These are phyloP conservation scores for Cryptococcus neoformans DNA, from an alignment of 1,284 basidiomycete genomes.

Conservation along the genomic window DNA sequence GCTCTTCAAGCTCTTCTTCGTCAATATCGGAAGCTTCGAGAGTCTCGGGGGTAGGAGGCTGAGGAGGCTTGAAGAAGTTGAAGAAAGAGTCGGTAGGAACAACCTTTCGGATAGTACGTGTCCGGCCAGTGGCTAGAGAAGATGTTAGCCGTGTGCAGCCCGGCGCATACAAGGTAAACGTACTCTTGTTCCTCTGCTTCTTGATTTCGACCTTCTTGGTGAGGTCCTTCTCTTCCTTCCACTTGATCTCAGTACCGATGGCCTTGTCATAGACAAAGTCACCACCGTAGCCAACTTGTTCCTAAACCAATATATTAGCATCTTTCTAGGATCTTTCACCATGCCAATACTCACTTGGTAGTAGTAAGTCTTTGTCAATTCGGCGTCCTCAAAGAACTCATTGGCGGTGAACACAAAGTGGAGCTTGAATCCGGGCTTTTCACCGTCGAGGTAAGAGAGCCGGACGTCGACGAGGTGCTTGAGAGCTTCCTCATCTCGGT, in stretches of 20 bases:
- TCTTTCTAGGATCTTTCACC: neutral
- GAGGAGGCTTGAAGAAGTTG: conserved; percentile 93
- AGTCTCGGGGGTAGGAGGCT: conserved; percentile 65
- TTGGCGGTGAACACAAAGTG: conserved; percentile 78
- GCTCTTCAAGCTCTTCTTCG: conserved; percentile 81
- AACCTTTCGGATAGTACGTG: conserved; percentile 84
- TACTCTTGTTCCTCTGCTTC: conserved; percentile 99
- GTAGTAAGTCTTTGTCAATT: conserved; percentile 89
- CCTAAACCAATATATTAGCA: conserved; percentile 35
- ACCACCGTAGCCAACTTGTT: conserved; percentile 87
- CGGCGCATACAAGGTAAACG: conserved; percentile 32
- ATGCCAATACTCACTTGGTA: conserved; percentile 62
- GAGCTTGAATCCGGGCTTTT: conserved; percentile 87
- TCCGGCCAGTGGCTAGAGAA: conserved; percentile 78
- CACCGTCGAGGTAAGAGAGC: conserved; percentile 61
- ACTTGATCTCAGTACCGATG: conserved; percentile 84
- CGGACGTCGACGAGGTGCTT: conserved; percentile 67
- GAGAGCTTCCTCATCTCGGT: conserved; percentile 74
- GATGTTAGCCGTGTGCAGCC: neutral
- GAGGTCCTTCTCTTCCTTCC: conserved; percentile 98
- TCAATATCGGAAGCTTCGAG: conserved; percentile 73
- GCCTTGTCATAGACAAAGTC: conserved; percentile 96
- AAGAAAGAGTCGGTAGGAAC: conserved; percentile 90
- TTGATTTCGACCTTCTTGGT: conserved; percentile 98
- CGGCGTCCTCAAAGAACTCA: conserved; percentile 80